A percentile compares a stretch with the other conserved stretches of the same genome.
Conservation (phyloP, 2,329 filamentous ascomycete genomes). For the Curvularia sp. region DNA sequence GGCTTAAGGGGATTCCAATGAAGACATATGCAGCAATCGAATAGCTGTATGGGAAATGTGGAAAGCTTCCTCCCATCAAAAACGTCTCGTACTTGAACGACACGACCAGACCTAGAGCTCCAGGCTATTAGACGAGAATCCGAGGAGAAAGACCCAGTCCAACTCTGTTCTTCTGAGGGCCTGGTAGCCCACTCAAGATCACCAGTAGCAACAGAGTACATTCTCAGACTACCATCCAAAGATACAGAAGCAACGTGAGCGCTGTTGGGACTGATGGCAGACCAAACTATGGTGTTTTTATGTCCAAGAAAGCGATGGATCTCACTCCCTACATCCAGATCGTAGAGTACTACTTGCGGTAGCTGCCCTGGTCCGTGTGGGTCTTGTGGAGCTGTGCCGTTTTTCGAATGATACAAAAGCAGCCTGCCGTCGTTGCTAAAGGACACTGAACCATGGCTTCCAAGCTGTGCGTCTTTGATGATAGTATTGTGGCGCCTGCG, state of each 20-base stretch:
- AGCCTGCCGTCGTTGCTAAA: not conserved
- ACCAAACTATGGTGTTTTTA: not conserved
- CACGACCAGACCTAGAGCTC: slow-evolving; percentile 24
- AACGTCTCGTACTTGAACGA: slow-evolving; percentile 30
- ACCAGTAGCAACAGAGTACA: slow-evolving; percentile 21
- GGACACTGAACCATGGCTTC: not conserved
- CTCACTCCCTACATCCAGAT: not conserved
- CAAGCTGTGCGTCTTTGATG: slow-evolving; percentile 12
- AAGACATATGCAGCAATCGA: not conserved
- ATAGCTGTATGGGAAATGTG: not conserved
- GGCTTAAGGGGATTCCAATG: not conserved
- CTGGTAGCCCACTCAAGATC: slow-evolving; percentile 29
- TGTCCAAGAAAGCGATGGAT: not conserved
- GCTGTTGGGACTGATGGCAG: not conserved
- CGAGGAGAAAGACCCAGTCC: slow-evolving; percentile 37
- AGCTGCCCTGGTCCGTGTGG: not conserved
- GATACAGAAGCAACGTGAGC: not conserved
- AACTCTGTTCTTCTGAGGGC: slow-evolving; percentile 27
- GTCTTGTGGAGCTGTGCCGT: not conserved
- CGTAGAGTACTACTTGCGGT: not conserved
- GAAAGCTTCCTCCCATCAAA: slow-evolving; percentile 17
- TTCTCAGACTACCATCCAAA: not conserved
- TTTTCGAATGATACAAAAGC: not conserved
- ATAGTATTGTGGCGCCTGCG: slow-evolving; percentile 31
- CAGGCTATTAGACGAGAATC: slow-evolving; percentile 36